These are phyloP conservation scores for Apiospora saccharicola DNA, from an alignment of 2,329 filamentous ascomycete species.

Conservation along the genomic window DNA sequence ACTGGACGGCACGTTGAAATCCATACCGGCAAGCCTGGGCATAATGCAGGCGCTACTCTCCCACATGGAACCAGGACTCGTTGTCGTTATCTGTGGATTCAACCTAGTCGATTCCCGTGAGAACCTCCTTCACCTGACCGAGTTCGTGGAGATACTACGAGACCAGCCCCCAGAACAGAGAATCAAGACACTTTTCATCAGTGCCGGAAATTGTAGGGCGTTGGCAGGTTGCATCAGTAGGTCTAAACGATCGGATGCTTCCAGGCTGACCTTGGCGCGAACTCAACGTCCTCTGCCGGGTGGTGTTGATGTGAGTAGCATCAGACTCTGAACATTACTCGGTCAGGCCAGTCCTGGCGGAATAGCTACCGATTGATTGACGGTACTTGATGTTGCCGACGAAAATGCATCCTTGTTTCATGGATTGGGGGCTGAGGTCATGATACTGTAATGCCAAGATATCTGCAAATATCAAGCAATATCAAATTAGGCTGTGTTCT, in stretches of 20 bases:
- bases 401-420: no score
- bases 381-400: no score
- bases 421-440: no score
- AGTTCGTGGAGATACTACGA: constrained; percentile 21
- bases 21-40: constrained; percentile 20
- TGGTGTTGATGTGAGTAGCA: neutral
- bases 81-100: constrained; percentile 25
- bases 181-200: constrained; percentile 25
- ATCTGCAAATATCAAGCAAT: no score
- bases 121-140: neutral
- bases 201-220: constrained; percentile 13
- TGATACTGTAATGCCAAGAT: no score
- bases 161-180: neutral
- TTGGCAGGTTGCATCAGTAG: neutral
- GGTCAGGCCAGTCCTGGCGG: no score
- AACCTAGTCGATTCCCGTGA: constrained; percentile 23
- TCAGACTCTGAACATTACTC: neutral
- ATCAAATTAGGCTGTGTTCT: no score
- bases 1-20: constrained; percentile 23
- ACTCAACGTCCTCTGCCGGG: neutral
- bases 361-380: no score
- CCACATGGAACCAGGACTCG: constrained; percentile 13
- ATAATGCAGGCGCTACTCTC: constrained; percentile 22
- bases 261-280: neutral
- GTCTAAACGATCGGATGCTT: neutral